These are phyloP conservation scores for Arabis alpina DNA, from an alignment of 345 rosid species.

Conservation along the genomic window DNA sequence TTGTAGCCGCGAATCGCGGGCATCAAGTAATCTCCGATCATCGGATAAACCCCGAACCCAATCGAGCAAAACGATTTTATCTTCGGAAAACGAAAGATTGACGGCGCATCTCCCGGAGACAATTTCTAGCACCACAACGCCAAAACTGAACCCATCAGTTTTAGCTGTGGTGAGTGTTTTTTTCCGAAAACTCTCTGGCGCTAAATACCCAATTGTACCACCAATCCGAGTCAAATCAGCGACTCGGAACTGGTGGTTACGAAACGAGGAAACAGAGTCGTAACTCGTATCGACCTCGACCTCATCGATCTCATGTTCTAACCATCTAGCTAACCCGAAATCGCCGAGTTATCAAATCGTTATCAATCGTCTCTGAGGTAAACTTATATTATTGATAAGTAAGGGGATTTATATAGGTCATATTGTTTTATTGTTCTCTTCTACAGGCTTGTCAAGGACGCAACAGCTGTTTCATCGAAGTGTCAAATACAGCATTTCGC, in stretches of 20 bases:
- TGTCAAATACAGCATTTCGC: slow-evolving; percentile 70
- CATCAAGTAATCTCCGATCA: slow-evolving; percentile 58
- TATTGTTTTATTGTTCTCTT: not conserved
- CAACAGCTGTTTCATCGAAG: slow-evolving; percentile 58
- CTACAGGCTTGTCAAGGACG: slow-evolving; percentile 79
- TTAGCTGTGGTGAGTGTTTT: slow-evolving; percentile 79
- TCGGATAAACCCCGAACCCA: slow-evolving; percentile 82
- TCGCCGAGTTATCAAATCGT: slow-evolving; percentile 77
- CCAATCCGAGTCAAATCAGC: slow-evolving; percentile 87
- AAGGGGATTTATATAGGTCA: not conserved
- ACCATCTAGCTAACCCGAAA: slow-evolving; percentile 92
- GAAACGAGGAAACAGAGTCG: slow-evolving; percentile 51
- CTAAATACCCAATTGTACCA: slow-evolving; percentile 92
- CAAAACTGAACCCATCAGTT: slow-evolving; percentile 94
- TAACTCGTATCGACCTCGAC: slow-evolving; percentile 44
- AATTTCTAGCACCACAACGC: slow-evolving; percentile 83
- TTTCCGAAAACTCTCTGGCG: slow-evolving; percentile 89
- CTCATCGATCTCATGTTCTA: slow-evolving; percentile 76
- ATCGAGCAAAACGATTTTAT: slow-evolving; percentile 80
- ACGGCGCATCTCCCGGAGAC: slow-evolving; percentile 91
- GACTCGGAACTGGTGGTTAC: slow-evolving; percentile 68
- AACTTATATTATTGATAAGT: not conserved
- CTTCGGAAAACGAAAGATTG: slow-evolving; percentile 77
- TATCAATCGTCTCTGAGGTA: slow-evolving; percentile 71
- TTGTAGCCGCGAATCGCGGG: slow-evolving; percentile 61